Percentiles rank a stretch among this genome's conserved stretches.
phyloP scores from a whole-genome alignment of 2,329 filamentous ascomycete genomes.

The Fulvia fulva region DNA sequence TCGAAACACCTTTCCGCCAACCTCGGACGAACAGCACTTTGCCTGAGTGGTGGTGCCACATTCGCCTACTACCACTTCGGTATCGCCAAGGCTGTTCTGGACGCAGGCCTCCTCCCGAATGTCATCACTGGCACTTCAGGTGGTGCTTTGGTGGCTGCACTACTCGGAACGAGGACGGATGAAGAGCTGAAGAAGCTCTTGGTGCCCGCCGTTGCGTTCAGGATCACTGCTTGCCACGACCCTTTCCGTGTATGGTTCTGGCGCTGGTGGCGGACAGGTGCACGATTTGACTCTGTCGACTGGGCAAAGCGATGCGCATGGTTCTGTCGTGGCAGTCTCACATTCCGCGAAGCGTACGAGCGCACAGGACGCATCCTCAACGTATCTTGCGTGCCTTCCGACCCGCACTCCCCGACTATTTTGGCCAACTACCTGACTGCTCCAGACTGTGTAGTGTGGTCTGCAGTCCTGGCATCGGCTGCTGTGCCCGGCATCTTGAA shows the following conservation, averaged over 20 bases:
- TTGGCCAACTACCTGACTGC: slow-evolving; percentile 92
- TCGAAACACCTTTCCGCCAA: slow-evolving; percentile 90
- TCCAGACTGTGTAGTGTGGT: slow-evolving; percentile 98
- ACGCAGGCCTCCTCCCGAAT: slow-evolving; percentile 78
- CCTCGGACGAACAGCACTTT: slow-evolving; percentile 87
- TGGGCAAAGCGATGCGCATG: slow-evolving; percentile 83
- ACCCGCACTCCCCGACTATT: slow-evolving; percentile 88
- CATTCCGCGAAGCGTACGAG: slow-evolving; percentile 91
- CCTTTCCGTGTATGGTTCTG: slow-evolving; percentile 68
- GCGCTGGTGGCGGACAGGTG: slow-evolving; percentile 89
- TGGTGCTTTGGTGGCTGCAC: slow-evolving; percentile 80
- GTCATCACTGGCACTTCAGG: slow-evolving; percentile 97
- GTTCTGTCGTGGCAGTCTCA: slow-evolving; percentile 89
- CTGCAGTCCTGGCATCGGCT: slow-evolving; percentile 87
- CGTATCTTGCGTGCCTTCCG: slow-evolving; percentile 90
- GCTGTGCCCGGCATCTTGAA: slow-evolving; percentile 95
- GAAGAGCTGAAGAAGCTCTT: slow-evolving; percentile 82
- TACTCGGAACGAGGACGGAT: slow-evolving; percentile 85
- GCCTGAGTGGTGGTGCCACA: slow-evolving; percentile 85
- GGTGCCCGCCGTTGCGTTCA: slow-evolving; percentile 77
- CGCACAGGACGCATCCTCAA: slow-evolving; percentile 92
- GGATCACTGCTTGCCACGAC: slow-evolving; percentile 83
- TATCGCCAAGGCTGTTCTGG: slow-evolving; percentile 81
- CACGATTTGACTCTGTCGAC: slow-evolving; percentile 86
- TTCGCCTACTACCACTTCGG: slow-evolving; percentile 98